Conservation (phyloP, 176 grass and related monocot species). For the Neostapfia colusana region DNA sequence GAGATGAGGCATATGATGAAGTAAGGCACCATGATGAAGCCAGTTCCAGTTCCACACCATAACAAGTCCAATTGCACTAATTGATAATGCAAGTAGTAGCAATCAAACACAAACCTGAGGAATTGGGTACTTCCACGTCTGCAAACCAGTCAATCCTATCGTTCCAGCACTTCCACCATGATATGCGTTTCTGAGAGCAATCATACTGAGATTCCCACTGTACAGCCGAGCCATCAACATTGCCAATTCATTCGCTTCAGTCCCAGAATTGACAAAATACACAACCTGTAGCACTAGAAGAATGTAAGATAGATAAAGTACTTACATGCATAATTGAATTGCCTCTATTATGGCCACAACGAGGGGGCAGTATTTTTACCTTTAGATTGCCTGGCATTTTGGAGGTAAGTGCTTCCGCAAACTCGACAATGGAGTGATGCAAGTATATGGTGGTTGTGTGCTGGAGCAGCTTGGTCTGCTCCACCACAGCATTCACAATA, state of each 20-base stretch:
- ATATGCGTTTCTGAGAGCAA: constrained; percentile 93
- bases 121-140: constrained; percentile 94
- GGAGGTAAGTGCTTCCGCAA: constrained; percentile 82
- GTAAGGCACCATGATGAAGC: neutral
- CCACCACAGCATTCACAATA: constrained; percentile 74
- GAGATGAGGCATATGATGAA: neutral
- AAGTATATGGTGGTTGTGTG: constrained; percentile 96
- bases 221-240: constrained; percentile 94
- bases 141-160: constrained; percentile 77
- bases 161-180: constrained; percentile 94
- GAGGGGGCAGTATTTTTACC: constrained; percentile 29
- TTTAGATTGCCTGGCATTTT: constrained; percentile 98
- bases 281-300: constrained; percentile 56
- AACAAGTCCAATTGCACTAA: neutral
- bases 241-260: constrained; percentile 95
- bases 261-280: constrained; percentile 97
- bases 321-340: neutral
- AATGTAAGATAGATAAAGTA: neutral
- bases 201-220: constrained; percentile 84
- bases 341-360: neutral
- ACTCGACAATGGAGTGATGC: constrained; percentile 89
- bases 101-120: constrained; percentile 62
- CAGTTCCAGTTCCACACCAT: neutral
- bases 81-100: neutral
- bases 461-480: constrained; percentile 94